Conservation (phyloP, 345 rosid genomes). For the Lumnitzera littorea region DNA sequence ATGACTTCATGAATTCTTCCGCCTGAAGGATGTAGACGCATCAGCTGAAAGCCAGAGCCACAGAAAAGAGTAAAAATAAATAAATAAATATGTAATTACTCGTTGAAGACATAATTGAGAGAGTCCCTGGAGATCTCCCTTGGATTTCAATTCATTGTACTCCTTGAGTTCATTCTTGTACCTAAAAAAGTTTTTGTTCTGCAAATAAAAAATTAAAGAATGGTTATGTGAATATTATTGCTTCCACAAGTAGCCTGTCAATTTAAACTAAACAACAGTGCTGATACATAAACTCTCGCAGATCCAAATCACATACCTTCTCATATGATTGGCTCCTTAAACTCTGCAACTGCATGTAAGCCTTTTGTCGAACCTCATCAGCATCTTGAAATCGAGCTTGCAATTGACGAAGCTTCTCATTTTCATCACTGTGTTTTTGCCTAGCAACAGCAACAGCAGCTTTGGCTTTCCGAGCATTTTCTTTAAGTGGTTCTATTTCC, state of each 20-base stretch:
- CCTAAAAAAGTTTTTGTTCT: conserved; percentile 52
- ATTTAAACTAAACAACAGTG: background rate
- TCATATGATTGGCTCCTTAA: conserved; percentile 50
- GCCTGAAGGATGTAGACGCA: conserved; percentile 30
- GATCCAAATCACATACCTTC: conserved; percentile 35
- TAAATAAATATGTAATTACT: conserved; percentile 25
- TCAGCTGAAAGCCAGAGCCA: conserved; percentile 3
- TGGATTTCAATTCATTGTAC: conserved; percentile 48
- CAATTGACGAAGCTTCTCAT: conserved; percentile 37
- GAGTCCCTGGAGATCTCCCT: conserved; percentile 49
- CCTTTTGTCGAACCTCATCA: conserved; percentile 60
- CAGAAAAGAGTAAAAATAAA: background rate
- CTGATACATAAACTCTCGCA: background rate
- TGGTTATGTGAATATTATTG: background rate
- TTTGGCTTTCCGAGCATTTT: conserved; percentile 45
- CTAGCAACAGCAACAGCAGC: conserved; percentile 46
- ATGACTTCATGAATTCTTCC: conserved; percentile 54
- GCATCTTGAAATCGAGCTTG: conserved; percentile 45
- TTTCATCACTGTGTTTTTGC: conserved; percentile 36
- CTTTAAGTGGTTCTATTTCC: conserved; percentile 61
- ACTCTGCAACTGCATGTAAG: conserved; percentile 43
- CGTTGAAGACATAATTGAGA: conserved; percentile 54
- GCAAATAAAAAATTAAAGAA: conserved; percentile 16
- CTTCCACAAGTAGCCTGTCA: background rate
- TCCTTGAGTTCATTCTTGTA: conserved; percentile 51